Base-by-base conservation (phyloP, 345 rosid genomes). In the Lenwebbia sp. region DNA sequence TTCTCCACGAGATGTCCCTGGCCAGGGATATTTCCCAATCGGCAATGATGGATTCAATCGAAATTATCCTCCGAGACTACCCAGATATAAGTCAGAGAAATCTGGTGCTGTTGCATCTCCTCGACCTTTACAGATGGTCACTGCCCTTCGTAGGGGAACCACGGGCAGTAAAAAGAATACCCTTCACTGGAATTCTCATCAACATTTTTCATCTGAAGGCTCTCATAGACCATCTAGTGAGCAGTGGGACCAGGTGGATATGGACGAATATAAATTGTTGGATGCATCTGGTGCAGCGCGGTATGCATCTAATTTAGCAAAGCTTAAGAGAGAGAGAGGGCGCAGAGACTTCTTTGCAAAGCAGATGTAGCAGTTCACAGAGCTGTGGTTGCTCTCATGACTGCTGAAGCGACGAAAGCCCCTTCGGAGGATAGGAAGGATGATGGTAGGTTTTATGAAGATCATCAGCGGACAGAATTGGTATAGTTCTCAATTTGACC, bases 331-430 rank as follows among this genome's bases (percentile, higher is more conserved):
- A 91, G 94, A 91, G 98, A 95, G 86, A 94, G 84, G 86, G 98
- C 99, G 50, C 94, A 93, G 91, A 95, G 93, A 85, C 87, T 95
- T 91, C 90, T 95, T 70, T 92, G 90, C 88, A 90, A 88, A 89
- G 99, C 99, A 85, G 99, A 96, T 90, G 87, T 96, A 85, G 96
- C 96, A 37, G 93, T 96, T 84, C 98, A 96, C 93, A 97, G 92
- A 91, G 99, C 99, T 84, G 95, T 94, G 89, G 93, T 90, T 89
- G 94, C 98, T 86, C 93, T 95, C 86, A 92, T 93, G 93, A 94
- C 92, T 89, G 99, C 99, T 40, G 99, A 97, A 86, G 98, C 98
- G 23, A 90, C 93, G 26, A 95, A 89, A 90, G 94, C 92, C 86
- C 89, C 95, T 84, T 92, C 90, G n/a, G 90, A 86, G 88, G 92